Evolutionary conservation across 2,329 filamentous ascomycete species (phyloP).

Genomic region (Claviceps purpurea): DNA sequence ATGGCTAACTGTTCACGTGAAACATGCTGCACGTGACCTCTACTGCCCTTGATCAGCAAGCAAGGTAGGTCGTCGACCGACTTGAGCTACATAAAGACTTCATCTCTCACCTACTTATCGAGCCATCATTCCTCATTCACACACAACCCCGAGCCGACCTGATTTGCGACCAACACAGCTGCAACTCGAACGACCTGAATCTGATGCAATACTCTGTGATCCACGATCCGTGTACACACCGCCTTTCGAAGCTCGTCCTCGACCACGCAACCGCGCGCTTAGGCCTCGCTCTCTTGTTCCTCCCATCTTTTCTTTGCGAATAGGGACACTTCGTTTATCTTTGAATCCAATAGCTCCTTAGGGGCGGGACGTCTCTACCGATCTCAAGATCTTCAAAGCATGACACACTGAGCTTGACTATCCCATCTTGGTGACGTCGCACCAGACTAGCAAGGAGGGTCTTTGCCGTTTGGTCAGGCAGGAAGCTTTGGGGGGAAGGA

Average conservation of each 20-base stretch:
- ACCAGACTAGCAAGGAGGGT: constrained; percentile 1
- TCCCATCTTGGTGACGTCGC: constrained; percentile 1
- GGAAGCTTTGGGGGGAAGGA: not conserved
- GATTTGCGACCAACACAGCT: not conserved
- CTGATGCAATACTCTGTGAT: not conserved
- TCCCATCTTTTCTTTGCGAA: not conserved
- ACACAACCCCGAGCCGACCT: not conserved
- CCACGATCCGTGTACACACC: not conserved
- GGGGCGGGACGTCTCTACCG: not conserved
- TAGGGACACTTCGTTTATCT: not conserved
- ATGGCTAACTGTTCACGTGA: not conserved
- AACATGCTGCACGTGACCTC: not conserved
- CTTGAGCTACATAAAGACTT: not conserved
- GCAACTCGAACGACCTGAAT: not conserved
- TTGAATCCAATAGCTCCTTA: not conserved
- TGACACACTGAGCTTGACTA: constrained; percentile 2
- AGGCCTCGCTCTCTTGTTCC: not conserved
- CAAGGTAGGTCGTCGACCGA: no score
- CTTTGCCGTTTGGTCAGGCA: not conserved
- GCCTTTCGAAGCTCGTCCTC: not conserved
- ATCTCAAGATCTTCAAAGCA: not conserved
- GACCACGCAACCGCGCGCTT: not conserved
- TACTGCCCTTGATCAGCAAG: not conserved
- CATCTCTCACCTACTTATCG: not conserved
- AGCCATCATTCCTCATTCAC: not conserved